Evolutionary conservation across 2,329 filamentous ascomycete species (phyloP), one percentile per base, ranked within the genome.

Genomic region (Aureobasidium sp.): DNA sequence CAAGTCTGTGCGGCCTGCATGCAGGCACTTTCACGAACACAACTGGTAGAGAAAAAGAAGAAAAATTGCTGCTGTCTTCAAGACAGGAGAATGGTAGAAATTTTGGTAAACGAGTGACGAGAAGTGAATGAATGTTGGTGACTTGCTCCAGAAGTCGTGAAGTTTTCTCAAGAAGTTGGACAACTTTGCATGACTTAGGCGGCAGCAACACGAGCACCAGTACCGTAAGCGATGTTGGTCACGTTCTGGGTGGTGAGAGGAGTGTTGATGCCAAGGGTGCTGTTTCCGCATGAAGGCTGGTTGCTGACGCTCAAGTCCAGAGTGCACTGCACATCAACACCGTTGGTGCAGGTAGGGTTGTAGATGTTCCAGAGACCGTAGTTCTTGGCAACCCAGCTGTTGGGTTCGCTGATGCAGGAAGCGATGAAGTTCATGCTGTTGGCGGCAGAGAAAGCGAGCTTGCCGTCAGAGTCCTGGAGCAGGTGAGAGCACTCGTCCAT

Each of bases 401-500:
- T 71, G 65, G 78, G 67, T 47, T 61, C 47, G 34, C 44, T 63
- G 46, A 55, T 29, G 43, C 60, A 65, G 15, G 69, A 70, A 13
- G 82, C 72, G n/a, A 83, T 69, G 65, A 76, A 83, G 73, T 81
- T 79, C 76, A 85, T 84, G 73, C 79, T 81, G 77, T 84, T 84
- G 68, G 81, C 70, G 2, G 82, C 82, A 57, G 76, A 77, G 52
- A 86, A 77, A 7, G 82, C 79, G 41, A 86, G 74, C 74, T 81
- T 82, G 37, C 53, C 53, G 48, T 56, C 48, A 57, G 78, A 59
- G 64, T 69, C 48, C 37, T 67, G 64, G 60, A 87, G 75, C 61
- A 86, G 75, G 68, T 76, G 69, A 47, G 72, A 70, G 72, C 84
- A 86, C 61, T 81, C 74, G 55, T 73, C 73, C 63, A 79, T 74